Base-by-base conservation (phyloP, 345 rosid species). In the Clausena lansium region DNA sequence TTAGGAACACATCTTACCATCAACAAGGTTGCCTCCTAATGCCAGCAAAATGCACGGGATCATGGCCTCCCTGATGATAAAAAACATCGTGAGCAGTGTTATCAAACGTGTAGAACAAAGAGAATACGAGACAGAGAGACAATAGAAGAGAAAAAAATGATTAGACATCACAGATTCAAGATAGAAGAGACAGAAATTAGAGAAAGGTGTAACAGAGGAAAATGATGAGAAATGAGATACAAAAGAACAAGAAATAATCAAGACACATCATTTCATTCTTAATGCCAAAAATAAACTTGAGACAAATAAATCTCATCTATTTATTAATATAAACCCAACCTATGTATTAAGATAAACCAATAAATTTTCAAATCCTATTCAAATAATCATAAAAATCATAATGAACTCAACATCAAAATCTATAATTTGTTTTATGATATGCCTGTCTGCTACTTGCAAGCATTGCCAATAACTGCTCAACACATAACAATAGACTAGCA, bases 21-120 rank as follows among this genome's bases (percentile, higher is more conserved):
- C 96, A 28, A 97, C 87, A 47, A 97, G 99, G 83, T 94, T 97
- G 85, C 99, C 99, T 74, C 98, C 98, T 33, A 96, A 81, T 57
- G 99, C 97, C 81, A 96, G 82, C 82, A 97, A 87, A 79, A 94
- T 97, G 80, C 98, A 94, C 1, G 98, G 99, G 78, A 97, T 89
- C 99, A 94, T 97, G 75, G 98, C 98, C 59, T 91, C 97, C 96
- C 98, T 97, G 89, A 38, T 28, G 45, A 73, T 25, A 39, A 73
- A 19, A 80, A 58, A 33, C 55, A 81, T 20, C 27, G 62, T 28
- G 13, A 68, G 65, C 41, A 28, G 52, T 52, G 25, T 76, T 15
- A 67, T 35, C 38, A 59, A 77, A 28, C 0, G 32, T 61, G 32
- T 38, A 47, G 58, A 25, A 4, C 68, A n/a, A 6, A 33, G 2